phyloP scores from a whole-genome alignment of 768 basidiomycete species.

The Trametes gibbosa region DNA sequence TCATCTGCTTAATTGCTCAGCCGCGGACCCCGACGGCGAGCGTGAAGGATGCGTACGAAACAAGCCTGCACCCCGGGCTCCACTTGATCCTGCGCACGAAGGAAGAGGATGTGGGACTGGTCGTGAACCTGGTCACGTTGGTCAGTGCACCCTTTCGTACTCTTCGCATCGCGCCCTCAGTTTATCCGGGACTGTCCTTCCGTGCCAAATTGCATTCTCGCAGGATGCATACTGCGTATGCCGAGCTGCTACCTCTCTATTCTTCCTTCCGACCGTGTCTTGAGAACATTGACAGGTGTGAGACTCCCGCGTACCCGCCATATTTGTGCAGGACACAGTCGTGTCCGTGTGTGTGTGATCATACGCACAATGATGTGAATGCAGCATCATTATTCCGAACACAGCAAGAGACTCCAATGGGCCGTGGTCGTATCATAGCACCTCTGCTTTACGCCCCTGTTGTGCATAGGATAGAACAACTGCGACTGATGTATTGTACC shows the following conservation, averaged over 20 bases:
- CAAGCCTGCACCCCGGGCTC: conserved; percentile 40
- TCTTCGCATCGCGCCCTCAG: background rate
- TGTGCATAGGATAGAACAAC: background rate
- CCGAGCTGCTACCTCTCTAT: too few relatives aligned
- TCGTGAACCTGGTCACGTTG: conserved; percentile 55
- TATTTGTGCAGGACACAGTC: too few relatives aligned
- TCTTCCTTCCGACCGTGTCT: too few relatives aligned
- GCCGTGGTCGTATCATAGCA: background rate
- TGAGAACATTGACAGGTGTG: too few relatives aligned
- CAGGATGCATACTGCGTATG: too few relatives aligned
- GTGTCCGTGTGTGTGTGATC: too few relatives aligned
- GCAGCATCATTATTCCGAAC: too few relatives aligned
- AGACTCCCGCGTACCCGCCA: too few relatives aligned
- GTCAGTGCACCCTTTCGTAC: conserved; percentile 37
- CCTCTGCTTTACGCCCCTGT: background rate
- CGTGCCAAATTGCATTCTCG: background rate
- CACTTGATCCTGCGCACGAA: conserved; percentile 63
- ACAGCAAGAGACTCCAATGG: background rate
- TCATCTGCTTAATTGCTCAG: conserved; percentile 57
- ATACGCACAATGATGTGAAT: too few relatives aligned
- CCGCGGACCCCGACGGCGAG: conserved; percentile 9
- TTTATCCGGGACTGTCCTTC: background rate
- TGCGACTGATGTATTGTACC: background rate
- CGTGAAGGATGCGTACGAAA: background rate
- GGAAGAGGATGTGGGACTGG: conserved; percentile 61